Conservation (phyloP, 306 rosid species). For the Trifolium fragiferum region DNA sequence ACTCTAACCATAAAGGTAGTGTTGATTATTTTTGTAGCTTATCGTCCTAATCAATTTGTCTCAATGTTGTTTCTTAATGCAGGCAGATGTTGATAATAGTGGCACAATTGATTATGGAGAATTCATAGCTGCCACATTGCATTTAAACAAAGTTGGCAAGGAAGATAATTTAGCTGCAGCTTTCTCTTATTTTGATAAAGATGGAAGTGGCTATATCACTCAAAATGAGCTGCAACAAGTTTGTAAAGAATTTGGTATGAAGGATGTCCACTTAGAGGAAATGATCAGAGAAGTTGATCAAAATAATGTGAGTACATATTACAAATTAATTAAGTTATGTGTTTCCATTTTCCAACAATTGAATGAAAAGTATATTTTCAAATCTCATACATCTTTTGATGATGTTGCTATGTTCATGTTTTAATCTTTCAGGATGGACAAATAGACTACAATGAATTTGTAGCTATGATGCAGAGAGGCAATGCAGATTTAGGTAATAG, state of each 20-base stretch:
- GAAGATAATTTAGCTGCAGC: conserved; percentile 76
- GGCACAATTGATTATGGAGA: conserved; percentile 79
- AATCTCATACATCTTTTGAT: neutral
- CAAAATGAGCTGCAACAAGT: conserved; percentile 80
- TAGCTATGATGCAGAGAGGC: conserved; percentile 81
- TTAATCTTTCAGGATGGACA: conserved; percentile 70
- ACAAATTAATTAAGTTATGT: neutral
- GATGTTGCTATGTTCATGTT: conserved; percentile 23
- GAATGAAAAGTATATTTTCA: neutral
- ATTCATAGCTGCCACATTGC: conserved; percentile 88
- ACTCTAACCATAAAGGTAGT: too few relatives aligned
- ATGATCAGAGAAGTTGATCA: conserved; percentile 74
- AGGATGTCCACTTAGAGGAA: conserved; percentile 63
- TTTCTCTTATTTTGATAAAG: conserved; percentile 81
- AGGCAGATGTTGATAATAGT: conserved; percentile 81
- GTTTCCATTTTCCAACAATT: neutral
- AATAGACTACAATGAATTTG: conserved; percentile 91
- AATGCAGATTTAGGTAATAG: conserved; percentile 62
- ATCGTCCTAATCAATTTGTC: conserved; percentile 7
- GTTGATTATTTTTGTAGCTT: neutral
- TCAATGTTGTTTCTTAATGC: conserved; percentile 33
- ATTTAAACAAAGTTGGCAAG: conserved; percentile 63
- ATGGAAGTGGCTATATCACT: conserved; percentile 81
- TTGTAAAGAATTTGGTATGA: conserved; percentile 75
- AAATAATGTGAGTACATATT: conserved; percentile 62